Conservation (phyloP, 176 grass and related monocot species). For the Aegilops sharonensis region DNA sequence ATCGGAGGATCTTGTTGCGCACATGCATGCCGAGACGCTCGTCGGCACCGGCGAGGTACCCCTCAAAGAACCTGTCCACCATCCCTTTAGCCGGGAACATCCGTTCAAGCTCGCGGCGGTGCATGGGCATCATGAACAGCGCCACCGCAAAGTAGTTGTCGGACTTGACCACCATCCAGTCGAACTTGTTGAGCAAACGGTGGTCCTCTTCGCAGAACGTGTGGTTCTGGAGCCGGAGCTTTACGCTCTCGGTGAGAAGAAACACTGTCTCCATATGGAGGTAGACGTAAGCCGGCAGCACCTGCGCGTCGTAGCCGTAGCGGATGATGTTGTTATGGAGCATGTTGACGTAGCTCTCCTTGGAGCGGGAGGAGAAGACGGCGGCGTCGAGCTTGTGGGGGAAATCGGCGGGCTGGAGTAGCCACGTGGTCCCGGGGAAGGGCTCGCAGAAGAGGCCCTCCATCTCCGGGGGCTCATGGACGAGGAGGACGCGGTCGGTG, state of each 20-base stretch:
- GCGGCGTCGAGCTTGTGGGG: slow-evolving; percentile 27
- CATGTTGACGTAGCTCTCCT: slow-evolving; percentile 49
- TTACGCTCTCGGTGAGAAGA: not conserved
- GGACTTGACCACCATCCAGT: slow-evolving; percentile 67
- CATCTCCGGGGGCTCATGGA: slow-evolving; percentile 38
- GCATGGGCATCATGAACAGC: slow-evolving; percentile 57
- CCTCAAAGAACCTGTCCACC: slow-evolving; percentile 53
- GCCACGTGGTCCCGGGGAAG: slow-evolving; percentile 72
- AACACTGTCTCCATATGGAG: slow-evolving; percentile 43
- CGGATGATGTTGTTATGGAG: slow-evolving; percentile 31
- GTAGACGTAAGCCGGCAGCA: slow-evolving; percentile 56
- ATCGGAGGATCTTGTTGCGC: not conserved
- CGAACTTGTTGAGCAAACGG: slow-evolving; percentile 37
- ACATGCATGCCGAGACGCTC: slow-evolving; percentile 67
- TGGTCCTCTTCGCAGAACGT: slow-evolving; percentile 65
- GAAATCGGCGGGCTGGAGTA: slow-evolving; percentile 51
- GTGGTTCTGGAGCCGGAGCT: slow-evolving; percentile 20
- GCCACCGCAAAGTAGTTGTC: slow-evolving; percentile 71
- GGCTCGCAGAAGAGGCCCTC: slow-evolving; percentile 74
- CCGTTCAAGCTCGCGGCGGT: slow-evolving; percentile 47
- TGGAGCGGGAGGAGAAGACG: slow-evolving; percentile 1
- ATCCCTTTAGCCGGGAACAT: slow-evolving; percentile 73
- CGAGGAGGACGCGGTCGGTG: slow-evolving; percentile 58
- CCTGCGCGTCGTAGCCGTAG: slow-evolving; percentile 1
- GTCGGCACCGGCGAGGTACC: slow-evolving; percentile 62